Conservation (phyloP, 331 rosid species). For the Saraca asoca region DNA sequence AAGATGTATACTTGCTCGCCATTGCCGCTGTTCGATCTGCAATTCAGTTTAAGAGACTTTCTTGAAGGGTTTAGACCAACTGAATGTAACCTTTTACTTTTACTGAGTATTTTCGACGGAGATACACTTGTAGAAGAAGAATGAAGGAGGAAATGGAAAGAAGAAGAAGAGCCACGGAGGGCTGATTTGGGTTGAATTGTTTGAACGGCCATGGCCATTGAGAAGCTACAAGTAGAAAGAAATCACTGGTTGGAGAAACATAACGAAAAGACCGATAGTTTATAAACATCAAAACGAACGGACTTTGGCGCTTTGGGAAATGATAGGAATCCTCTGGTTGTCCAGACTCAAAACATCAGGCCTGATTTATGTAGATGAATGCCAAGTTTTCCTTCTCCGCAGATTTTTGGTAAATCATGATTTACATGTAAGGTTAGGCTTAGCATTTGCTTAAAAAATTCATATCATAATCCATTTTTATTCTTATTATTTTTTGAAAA, state of each 20-base stretch:
- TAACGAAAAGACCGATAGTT: slow-evolving; percentile 8
- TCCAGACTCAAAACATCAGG: background rate
- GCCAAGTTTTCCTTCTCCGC: too few relatives aligned
- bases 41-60: slow-evolving; percentile 42
- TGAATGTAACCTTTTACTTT: slow-evolving; percentile 21
- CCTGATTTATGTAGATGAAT: too few relatives aligned
- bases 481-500: too few relatives aligned
- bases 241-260: background rate
- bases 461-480: too few relatives aligned
- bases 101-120: slow-evolving; percentile 25
- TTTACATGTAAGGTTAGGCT: too few relatives aligned
- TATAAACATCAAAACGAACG: background rate
- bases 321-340: background rate
- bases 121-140: slow-evolving; percentile 40
- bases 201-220: slow-evolving; percentile 38
- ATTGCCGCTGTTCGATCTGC: slow-evolving; percentile 49
- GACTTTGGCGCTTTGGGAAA: background rate
- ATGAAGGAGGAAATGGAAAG: slow-evolving; percentile 37
- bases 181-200: slow-evolving; percentile 35
- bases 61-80: slow-evolving; percentile 30
- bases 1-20: slow-evolving; percentile 44
- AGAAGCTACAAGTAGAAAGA: slow-evolving; percentile 4
- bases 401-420: too few relatives aligned
- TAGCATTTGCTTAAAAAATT: too few relatives aligned
- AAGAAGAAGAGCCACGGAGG: slow-evolving; percentile 35